These are phyloP conservation scores for Podila verticillata DNA, from an alignment of 192 early-diverging fungal genomes.

Conservation along the genomic window DNA sequence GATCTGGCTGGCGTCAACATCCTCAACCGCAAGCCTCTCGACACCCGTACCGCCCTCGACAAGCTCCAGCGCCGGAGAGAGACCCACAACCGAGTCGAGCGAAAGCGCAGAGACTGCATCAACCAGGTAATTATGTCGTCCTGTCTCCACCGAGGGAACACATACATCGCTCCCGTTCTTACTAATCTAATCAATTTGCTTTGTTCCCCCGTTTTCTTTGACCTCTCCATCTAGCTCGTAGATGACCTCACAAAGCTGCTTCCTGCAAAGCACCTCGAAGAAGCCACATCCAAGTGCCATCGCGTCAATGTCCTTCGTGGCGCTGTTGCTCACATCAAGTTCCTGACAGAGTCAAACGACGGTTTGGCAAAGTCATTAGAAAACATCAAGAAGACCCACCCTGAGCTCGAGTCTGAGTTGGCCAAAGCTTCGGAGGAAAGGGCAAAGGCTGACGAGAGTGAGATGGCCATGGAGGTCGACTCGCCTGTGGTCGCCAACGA, in stretches of 20 bases:
- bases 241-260: conserved; percentile 42
- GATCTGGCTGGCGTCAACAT: conserved; percentile 45
- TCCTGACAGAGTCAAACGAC: conserved; percentile 21
- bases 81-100: conserved; percentile 82
- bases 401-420: neutral
- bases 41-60: conserved; percentile 67
- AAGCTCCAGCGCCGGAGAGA: conserved; percentile 76
- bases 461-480: conserved; percentile 38
- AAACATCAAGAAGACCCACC: conserved; percentile 16
- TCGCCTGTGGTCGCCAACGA: conserved; percentile 11
- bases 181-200: no score
- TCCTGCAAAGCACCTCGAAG: conserved; percentile 47
- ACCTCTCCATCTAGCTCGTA: conserved; percentile 10
- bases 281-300: conserved; percentile 47
- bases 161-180: no score
- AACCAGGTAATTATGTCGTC: conserved; percentile 54
- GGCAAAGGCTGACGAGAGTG: neutral
- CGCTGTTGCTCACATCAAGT: conserved; percentile 52
- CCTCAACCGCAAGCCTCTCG: conserved; percentile 33
- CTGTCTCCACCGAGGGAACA: no score
- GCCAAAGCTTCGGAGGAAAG: neutral
- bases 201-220: no score
- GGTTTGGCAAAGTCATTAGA: conserved; percentile 10
- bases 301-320: conserved; percentile 50
- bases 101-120: conserved; percentile 79